Percentiles rank a stretch among this genome's conserved stretches.
Evolutionary conservation across 2,329 filamentous ascomycete genomes (phyloP).

Genomic region (Dryadomyces sulphureus): DNA sequence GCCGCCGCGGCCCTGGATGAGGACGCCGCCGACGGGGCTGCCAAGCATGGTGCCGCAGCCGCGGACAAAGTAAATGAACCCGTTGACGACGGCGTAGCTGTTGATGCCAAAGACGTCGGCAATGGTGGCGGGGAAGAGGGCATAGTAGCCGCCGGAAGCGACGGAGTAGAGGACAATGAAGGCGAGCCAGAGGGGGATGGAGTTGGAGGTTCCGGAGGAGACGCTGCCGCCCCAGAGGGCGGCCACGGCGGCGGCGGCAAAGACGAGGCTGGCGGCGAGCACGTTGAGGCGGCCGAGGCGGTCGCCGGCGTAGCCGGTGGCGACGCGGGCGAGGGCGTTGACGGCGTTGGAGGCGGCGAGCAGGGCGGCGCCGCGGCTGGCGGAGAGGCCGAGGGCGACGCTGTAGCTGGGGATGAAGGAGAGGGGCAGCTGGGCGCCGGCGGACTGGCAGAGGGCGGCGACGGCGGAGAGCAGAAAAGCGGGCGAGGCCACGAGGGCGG

Average conservation of each 20-base stretch:
- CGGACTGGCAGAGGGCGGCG: constrained; percentile 48
- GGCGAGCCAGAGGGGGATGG: constrained; percentile 9
- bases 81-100: constrained; percentile 30
- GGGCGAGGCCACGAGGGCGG: constrained; percentile 65
- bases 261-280: constrained; percentile 17
- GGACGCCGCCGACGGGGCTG: constrained; percentile 26
- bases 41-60: constrained; percentile 28
- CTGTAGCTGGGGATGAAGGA: constrained; percentile 32
- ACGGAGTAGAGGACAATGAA: constrained; percentile 27
- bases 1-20: constrained; percentile 14
- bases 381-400: constrained; percentile 24
- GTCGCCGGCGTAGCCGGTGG: constrained; percentile 29
- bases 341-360: constrained; percentile 29
- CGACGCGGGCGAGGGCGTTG: constrained; percentile 27
- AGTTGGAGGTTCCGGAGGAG: background rate
- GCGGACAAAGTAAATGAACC: constrained; percentile 28
- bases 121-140: constrained; percentile 28
- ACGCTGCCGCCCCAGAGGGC: constrained; percentile 10
- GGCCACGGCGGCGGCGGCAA: constrained; percentile 6
- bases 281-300: constrained; percentile 31
- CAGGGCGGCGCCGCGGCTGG: constrained; percentile 25
- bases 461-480: constrained; percentile 90
- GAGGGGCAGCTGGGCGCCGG: constrained; percentile 30
- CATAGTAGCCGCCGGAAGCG: constrained; percentile 28
- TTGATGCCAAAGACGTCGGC: constrained; percentile 32